Percentiles rank a stretch among this genome's conserved stretches.
phyloP scores from a whole-genome alignment of 2,329 filamentous ascomycete genomes.

The Colletotrichum truncatum region DNA sequence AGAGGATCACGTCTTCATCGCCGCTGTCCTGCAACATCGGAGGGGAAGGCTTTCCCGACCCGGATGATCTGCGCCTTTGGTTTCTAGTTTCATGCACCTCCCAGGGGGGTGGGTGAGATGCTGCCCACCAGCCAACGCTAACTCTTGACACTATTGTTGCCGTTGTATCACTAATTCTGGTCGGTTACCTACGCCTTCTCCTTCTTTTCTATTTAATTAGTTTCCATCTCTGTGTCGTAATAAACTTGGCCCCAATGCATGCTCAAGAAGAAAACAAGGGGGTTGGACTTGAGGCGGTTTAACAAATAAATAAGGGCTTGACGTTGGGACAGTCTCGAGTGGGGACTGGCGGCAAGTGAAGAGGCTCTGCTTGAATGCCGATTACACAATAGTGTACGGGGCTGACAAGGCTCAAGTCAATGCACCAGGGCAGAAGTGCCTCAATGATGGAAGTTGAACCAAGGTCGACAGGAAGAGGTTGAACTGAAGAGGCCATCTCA shows the following conservation, averaged over 20 bases:
- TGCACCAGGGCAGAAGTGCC: not conserved
- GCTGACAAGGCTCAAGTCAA: not conserved
- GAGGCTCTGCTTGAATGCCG: slow-evolving; percentile 22
- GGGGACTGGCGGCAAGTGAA: not conserved
- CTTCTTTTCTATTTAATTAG: not conserved
- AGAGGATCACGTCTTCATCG: not conserved
- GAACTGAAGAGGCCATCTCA: not conserved
- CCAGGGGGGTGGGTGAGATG: not conserved
- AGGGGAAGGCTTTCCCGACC: slow-evolving; percentile 9
- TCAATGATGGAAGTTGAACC: not conserved
- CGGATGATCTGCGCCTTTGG: slow-evolving; percentile 24
- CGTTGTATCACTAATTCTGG: not conserved
- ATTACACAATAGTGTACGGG: not conserved
- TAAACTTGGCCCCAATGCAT: not conserved
- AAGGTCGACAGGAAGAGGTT: not conserved
- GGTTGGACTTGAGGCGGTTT: too few species aligned
- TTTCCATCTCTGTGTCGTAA: too few species aligned
- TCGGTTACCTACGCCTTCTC: not conserved
- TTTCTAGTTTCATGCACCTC: slow-evolving; percentile 21
- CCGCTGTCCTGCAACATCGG: not conserved
- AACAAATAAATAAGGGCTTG: too few species aligned
- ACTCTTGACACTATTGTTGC: not conserved
- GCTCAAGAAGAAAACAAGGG: not conserved
- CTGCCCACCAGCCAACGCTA: not conserved
- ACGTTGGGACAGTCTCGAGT: slow-evolving; percentile 27